Conservation (phyloP, 805 yeast genomes). For the Candida dendrica region DNA sequence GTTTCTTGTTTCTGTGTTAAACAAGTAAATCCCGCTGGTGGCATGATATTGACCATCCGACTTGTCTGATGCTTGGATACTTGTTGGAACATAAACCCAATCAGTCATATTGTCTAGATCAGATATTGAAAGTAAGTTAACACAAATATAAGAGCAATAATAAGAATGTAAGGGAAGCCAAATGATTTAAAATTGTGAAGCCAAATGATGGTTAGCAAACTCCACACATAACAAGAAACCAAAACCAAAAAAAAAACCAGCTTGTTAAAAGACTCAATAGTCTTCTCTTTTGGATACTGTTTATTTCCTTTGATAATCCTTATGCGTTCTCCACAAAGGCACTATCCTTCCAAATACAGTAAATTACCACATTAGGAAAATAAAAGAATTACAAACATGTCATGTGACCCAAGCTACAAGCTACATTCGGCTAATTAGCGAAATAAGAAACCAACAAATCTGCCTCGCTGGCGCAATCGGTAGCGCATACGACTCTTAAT, state of each 20-base stretch:
- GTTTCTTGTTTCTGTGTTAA: constrained; percentile 4
- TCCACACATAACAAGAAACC: no score
- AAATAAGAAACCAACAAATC: no score
- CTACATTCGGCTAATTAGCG: no score
- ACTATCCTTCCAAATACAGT: not conserved
- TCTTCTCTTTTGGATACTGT: no score
- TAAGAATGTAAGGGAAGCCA: no score
- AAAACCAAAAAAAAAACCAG: no score
- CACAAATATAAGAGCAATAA: not conserved
- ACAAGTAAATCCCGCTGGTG: constrained; percentile 16
- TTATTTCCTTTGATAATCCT: no score
- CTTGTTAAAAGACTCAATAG: no score
- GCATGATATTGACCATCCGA: constrained; percentile 4
- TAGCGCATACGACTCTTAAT: constrained; percentile 29
- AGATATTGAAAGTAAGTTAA: not conserved
- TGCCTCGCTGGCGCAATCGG: constrained; percentile 30
- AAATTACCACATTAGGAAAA: not conserved
- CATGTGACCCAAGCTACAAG: no score
- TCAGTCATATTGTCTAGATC: not conserved
- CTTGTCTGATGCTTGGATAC: constrained; percentile 14
- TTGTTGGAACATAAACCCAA: constrained; percentile 19
- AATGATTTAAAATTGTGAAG: no score
- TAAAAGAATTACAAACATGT: no score
- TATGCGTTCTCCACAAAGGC: not conserved
- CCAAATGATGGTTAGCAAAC: no score